These are phyloP conservation scores for Mucor irregularis DNA, from an alignment of 371 early-diverging fungal species.

Conservation along the genomic window DNA sequence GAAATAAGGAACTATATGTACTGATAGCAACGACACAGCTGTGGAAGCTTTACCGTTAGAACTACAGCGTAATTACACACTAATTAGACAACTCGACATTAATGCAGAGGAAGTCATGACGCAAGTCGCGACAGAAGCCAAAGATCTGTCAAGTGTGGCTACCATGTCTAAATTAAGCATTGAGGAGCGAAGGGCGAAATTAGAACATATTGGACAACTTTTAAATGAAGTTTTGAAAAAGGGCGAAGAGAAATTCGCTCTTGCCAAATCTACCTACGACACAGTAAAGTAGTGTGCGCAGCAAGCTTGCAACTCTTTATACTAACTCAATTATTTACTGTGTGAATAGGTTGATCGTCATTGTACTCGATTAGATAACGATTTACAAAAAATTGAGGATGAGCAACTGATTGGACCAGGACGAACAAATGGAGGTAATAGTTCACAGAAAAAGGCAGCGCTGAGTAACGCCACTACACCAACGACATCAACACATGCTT, in stretches of 20 bases:
- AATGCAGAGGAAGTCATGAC: conserved; percentile 70
- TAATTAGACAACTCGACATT: conserved; percentile 91
- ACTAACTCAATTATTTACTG: background rate
- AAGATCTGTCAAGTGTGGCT: background rate
- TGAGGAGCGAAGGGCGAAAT: conserved; percentile 57
- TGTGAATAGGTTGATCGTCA: conserved; percentile 80
- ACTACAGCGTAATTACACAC: conserved; percentile 86
- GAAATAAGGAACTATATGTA: background rate
- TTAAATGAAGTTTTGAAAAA: conserved; percentile 76
- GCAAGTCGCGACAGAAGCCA: conserved; percentile 51
- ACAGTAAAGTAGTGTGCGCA: conserved; percentile 55
- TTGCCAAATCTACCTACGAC: conserved; percentile 93
- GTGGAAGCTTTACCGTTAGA: conserved; percentile 88
- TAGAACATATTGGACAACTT: conserved; percentile 61
- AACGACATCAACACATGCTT: too few species aligned
- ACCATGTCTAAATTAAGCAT: conserved; percentile 14
- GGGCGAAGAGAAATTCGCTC: conserved; percentile 91
- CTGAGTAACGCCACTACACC: too few species aligned
- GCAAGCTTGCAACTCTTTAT: background rate
- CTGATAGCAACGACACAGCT: conserved; percentile 45
- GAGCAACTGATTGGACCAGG: conserved; percentile 76
- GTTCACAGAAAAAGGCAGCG: background rate
- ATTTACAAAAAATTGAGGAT: conserved; percentile 87
- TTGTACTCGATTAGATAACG: conserved; percentile 88
- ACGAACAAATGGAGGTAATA: conserved; percentile 15